A percentile compares a stretch with the other conserved stretches of the same genome.
These are phyloP conservation scores for Globisporangium orthogonon DNA, from an alignment of 352 stramenopile genomes.

Conservation along the genomic window DNA sequence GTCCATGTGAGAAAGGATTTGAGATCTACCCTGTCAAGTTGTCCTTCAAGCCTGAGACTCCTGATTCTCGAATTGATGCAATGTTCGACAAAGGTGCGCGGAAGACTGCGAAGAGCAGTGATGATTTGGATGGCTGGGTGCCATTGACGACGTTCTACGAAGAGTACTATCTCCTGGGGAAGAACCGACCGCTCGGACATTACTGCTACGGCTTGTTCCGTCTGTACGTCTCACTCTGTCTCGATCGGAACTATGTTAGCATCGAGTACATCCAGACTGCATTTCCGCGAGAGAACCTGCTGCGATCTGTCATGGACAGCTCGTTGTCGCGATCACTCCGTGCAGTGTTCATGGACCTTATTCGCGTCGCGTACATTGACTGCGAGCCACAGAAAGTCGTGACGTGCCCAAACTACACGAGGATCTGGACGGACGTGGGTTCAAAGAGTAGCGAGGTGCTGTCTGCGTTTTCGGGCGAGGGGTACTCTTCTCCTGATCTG, in stretches of 20 bases:
- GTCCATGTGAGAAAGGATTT: slow-evolving; percentile 33
- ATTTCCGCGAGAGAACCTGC: slow-evolving; percentile 50
- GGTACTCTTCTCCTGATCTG: slow-evolving; percentile 33
- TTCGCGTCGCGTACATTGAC: slow-evolving; percentile 62
- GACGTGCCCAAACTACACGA: slow-evolving; percentile 57
- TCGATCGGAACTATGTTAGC: slow-evolving; percentile 72
- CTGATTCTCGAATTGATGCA: slow-evolving; percentile 25
- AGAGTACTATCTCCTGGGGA: slow-evolving; percentile 47
- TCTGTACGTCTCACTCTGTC: slow-evolving; percentile 59
- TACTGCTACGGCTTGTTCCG: slow-evolving; percentile 72
- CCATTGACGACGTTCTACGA: slow-evolving; percentile 46
- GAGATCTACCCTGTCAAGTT: slow-evolving; percentile 36
- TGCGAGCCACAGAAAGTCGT: slow-evolving; percentile 59
- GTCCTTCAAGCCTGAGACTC: slow-evolving; percentile 8
- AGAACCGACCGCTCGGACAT: slow-evolving; percentile 39
- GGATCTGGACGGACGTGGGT: slow-evolving; percentile 57
- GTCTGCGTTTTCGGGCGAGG: slow-evolving; percentile 17
- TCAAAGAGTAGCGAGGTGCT: slow-evolving; percentile 22
- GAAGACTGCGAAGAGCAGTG: background rate
- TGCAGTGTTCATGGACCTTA: slow-evolving; percentile 54
- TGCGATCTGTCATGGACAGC: slow-evolving; percentile 39
- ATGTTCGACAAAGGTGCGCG: slow-evolving; percentile 26
- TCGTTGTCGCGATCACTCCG: slow-evolving; percentile 47
- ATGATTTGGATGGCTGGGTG: slow-evolving; percentile 28
- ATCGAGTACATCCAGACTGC: slow-evolving; percentile 61